Conservation (phyloP, 1,284 basidiomycete genomes). For the Exobasidium cylindrosporum region DNA sequence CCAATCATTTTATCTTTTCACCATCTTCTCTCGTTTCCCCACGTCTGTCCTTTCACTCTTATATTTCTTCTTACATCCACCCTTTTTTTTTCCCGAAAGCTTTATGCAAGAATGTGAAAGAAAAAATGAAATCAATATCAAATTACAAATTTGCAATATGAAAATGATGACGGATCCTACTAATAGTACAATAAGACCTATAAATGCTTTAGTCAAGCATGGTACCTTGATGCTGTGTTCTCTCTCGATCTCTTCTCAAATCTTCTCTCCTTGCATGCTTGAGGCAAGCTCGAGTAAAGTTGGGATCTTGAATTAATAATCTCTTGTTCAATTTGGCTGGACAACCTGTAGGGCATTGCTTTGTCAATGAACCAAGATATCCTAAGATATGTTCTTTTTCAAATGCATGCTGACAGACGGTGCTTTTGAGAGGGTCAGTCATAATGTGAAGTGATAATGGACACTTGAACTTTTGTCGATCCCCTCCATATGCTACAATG, state of each 20-base stretch:
- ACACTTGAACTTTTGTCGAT: slow-evolving; percentile 36
- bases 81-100: no score
- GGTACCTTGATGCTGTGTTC: not conserved
- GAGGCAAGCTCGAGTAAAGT: slow-evolving; percentile 2
- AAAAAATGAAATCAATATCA: no score
- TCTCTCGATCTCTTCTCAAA: not conserved
- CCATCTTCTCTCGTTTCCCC: no score
- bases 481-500: slow-evolving; percentile 29
- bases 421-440: slow-evolving; percentile 32
- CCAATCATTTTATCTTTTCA: no score
- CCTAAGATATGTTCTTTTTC: slow-evolving; percentile 18
- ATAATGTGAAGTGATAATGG: slow-evolving; percentile 38
- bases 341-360: slow-evolving; percentile 3
- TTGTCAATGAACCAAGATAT: not conserved
- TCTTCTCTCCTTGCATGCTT: not conserved
- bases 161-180: no score
- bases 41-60: no score
- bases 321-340: not conserved
- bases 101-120: no score
- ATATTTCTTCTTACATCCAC: no score
- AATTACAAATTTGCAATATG: no score
- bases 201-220: not conserved
- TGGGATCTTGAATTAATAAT: not conserved
- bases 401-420: slow-evolving; percentile 21
- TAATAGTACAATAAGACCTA: no score